phyloP scores from a whole-genome alignment of 1,284 basidiomycete genomes.

The Athelia psychrophila region DNA sequence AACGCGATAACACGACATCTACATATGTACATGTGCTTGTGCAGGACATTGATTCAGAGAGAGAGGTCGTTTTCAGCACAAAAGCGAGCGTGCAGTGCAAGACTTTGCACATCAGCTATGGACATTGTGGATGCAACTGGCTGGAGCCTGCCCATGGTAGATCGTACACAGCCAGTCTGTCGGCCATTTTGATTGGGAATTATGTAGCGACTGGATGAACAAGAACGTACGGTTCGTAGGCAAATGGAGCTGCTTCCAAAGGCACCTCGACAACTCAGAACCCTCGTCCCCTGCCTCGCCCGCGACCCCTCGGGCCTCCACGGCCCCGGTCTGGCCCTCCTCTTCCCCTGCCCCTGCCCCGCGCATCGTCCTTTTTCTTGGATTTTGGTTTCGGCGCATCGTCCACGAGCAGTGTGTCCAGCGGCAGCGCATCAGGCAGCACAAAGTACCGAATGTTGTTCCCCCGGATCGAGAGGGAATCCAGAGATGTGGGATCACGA shows the following conservation, averaged over 20 bases:
- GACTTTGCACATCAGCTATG: too few relatives aligned
- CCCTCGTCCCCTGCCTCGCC: slow-evolving; percentile 49
- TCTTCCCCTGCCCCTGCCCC: slow-evolving; percentile 62
- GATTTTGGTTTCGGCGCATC: slow-evolving; percentile 97
- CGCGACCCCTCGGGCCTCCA: slow-evolving; percentile 37
- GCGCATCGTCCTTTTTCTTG: slow-evolving; percentile 73
- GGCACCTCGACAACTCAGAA: slow-evolving; percentile 9
- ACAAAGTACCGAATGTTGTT: slow-evolving; percentile 95
- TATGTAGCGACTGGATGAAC: neutral
- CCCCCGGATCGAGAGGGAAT: slow-evolving; percentile 87
- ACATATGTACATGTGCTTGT: too few relatives aligned
- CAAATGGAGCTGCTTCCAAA: neutral
- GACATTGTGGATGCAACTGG: too few relatives aligned
- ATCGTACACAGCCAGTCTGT: neutral
- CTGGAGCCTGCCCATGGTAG: too few relatives aligned
- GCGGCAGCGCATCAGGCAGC: slow-evolving; percentile 92
- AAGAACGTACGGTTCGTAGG: slow-evolving; percentile 1
- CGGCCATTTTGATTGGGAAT: slow-evolving; percentile 1
- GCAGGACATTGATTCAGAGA: too few relatives aligned
- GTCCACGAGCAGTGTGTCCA: slow-evolving; percentile 96
- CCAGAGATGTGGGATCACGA: slow-evolving; percentile 80
- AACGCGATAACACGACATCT: too few relatives aligned
- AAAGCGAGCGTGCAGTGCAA: too few relatives aligned
- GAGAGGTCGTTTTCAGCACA: too few relatives aligned
- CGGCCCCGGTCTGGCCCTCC: slow-evolving; percentile 40